Conservation (phyloP, 208 protist genomes). For the Acanthamoeba culbertsoni region DNA sequence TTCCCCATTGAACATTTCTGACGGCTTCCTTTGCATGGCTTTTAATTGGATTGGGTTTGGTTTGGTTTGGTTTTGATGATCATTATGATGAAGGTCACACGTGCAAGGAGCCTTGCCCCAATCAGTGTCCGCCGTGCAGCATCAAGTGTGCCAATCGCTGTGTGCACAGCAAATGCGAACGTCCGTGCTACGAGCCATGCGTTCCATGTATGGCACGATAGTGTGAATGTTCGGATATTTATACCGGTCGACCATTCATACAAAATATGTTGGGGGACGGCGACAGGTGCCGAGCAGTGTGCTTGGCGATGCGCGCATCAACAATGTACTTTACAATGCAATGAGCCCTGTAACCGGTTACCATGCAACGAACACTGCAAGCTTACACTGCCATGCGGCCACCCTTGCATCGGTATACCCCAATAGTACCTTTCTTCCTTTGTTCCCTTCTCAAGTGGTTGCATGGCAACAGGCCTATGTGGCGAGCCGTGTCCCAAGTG, state of each 20-base stretch:
- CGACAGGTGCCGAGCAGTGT: conserved; percentile 61
- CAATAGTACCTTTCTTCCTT: background rate
- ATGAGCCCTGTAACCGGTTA: conserved; percentile 64
- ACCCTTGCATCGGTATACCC: conserved; percentile 49
- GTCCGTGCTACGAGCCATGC: background rate
- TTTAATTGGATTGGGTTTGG: background rate
- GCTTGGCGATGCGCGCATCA: conserved; percentile 58
- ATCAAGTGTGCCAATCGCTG: background rate
- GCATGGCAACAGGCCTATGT: conserved; percentile 67
- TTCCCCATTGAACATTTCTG: background rate
- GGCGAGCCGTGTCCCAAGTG: conserved; percentile 76
- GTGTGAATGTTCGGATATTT: background rate
- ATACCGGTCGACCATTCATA: background rate
- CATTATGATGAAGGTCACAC: background rate
- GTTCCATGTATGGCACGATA: background rate
- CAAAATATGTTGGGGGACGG: background rate
- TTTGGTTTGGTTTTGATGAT: background rate
- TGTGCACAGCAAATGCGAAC: background rate
- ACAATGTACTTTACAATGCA: conserved; percentile 44
- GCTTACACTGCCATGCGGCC: conserved; percentile 57
- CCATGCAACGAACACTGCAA: conserved; percentile 71
- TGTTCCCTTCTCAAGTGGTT: background rate
- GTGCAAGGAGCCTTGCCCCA: background rate
- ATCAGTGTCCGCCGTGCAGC: conserved; percentile 47
- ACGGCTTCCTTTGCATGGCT: background rate